Evolutionary conservation across 768 basidiomycete genomes (phyloP).

Genomic region (Gloeophyllum trabeum): DNA sequence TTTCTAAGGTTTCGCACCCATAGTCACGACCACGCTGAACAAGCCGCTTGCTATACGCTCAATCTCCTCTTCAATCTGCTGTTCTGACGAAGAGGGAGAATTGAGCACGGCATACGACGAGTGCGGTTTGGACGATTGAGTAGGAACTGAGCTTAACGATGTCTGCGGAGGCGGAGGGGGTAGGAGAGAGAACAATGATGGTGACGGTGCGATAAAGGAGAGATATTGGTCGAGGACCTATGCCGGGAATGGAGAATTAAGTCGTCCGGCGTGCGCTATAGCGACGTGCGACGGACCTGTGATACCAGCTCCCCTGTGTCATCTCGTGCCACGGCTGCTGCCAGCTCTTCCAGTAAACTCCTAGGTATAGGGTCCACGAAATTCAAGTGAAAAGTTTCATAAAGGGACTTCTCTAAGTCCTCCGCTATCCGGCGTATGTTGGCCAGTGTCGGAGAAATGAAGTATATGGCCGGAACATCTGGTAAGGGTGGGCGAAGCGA

Average conservation of each 20-base stretch:
- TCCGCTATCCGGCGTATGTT: conserved; percentile 90
- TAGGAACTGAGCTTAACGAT: conserved; percentile 19
- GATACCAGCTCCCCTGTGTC: conserved; percentile 75
- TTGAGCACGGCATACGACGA: conserved; percentile 84
- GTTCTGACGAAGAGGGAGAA: conserved; percentile 81
- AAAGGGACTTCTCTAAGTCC: conserved; percentile 81
- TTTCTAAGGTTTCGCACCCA: conserved; percentile 47
- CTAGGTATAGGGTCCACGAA: conserved; percentile 90
- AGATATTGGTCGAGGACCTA: conserved; percentile 95
- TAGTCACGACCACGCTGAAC: conserved; percentile 84
- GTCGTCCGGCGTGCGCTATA: too few relatives aligned
- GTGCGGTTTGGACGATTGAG: conserved; percentile 23
- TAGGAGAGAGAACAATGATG: conserved; percentile 85
- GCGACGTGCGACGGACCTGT: conserved; percentile 55
- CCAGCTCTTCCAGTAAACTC: conserved; percentile 86
- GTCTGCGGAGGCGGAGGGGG: conserved; percentile 37
- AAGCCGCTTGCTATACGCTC: conserved; percentile 85
- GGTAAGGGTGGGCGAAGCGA: conserved; percentile 78
- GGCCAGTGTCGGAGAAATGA: conserved; percentile 78
- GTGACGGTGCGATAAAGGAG: conserved; percentile 89
- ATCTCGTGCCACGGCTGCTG: conserved; percentile 75
- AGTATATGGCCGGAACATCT: conserved; percentile 96
- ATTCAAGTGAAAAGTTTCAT: conserved; percentile 90
- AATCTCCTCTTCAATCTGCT: conserved; percentile 87
- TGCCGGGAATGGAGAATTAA: too few relatives aligned